phyloP scores from a whole-genome alignment of 805 yeast genomes.

The Starmerella gropengiesseri region DNA sequence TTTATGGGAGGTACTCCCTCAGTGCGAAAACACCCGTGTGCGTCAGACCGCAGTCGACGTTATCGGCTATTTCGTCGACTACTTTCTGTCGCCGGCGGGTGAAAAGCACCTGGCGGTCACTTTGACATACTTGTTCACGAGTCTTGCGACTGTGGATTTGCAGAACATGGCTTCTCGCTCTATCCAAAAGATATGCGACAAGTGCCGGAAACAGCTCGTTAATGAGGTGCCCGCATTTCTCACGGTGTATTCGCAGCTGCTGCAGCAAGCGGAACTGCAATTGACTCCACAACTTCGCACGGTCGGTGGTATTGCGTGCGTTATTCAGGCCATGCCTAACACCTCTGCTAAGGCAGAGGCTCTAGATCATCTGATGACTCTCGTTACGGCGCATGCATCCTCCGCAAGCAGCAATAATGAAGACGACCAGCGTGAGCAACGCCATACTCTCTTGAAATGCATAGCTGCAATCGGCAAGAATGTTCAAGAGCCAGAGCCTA shows the following conservation, averaged over 20 bases:
- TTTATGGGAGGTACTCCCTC: conserved; percentile 26
- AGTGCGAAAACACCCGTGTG: conserved; percentile 26
- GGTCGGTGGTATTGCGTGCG: conserved; percentile 28
- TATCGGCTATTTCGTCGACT: conserved; percentile 50
- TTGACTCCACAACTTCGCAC: conserved; percentile 28
- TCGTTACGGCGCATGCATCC: conserved; percentile 11
- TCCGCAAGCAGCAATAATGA: too few relatives aligned
- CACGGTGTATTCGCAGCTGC: conserved; percentile 23
- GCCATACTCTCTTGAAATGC: conserved; percentile 49
- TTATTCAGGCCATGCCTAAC: conserved; percentile 25
- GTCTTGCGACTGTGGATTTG: conserved; percentile 28
- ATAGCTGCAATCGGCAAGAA: conserved; percentile 65
- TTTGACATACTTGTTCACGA: conserved; percentile 45
- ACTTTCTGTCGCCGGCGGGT: conserved; percentile 42
- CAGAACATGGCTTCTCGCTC: conserved; percentile 43
- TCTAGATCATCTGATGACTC: conserved; percentile 11
- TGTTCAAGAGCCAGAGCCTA: conserved; percentile 42
- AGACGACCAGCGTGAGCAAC: conserved; percentile 26
- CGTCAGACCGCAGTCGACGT: conserved; percentile 45
- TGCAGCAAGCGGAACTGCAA: conserved; percentile 10
- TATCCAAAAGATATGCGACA: conserved; percentile 38
- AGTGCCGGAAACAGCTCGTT: conserved; percentile 23
- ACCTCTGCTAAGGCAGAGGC: conserved; percentile 27
- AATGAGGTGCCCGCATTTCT: conserved; percentile 26
- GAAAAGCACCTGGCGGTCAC: conserved; percentile 38